Base-by-base conservation (phyloP, 805 yeast species). In the Yamadazyma phyllophila region DNA sequence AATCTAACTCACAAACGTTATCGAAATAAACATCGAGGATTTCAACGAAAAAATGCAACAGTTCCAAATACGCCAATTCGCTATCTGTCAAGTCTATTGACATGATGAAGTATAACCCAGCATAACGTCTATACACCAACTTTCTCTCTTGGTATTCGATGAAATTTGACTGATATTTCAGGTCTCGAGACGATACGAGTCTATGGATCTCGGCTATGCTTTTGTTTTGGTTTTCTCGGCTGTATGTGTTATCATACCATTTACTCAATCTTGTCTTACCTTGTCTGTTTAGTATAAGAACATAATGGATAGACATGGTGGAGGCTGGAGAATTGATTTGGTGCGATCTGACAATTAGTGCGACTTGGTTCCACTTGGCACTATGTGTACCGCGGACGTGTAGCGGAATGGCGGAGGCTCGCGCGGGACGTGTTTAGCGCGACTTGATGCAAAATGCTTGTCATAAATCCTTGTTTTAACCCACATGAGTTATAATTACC, bases 1-100 rank as follows among this genome's bases (percentile, higher is more conserved):
- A 75, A 62, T 92, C 98, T 54, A 92, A 74, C 65, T 92, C 97
- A 67, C 97, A 91, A 7, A 92, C 98, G 57, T 83, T 89, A 52
- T 89, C 85, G 58, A 92, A 92, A 61, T 83, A 88, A 10, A 82
- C 74, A 62, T 92, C 98, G 45, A 92, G 69, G 7, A 89, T 81
- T 65, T 94, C 97, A 14, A 92, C 97, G 50, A 92, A 80, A 44
- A 91, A 70, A 60, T 92, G 98, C 32, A 92, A 81, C 24, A 87
- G 81, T 50, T 94, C 96, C 42, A 94, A 68, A 57, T 85, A 87
- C 43, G 83, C 79, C 47, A 94, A 76, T 59, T 90, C 97, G 58
- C 87, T 88, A 59, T 90, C 97, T 9, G 68, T 66, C n/a, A 76
- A 60, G 54, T 88, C 96, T 7, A 91, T 79, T 42, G 95, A 86